Conservation (phyloP, 2,329 filamentous ascomycete genomes). For the Purpureocillium takamizusanense region DNA sequence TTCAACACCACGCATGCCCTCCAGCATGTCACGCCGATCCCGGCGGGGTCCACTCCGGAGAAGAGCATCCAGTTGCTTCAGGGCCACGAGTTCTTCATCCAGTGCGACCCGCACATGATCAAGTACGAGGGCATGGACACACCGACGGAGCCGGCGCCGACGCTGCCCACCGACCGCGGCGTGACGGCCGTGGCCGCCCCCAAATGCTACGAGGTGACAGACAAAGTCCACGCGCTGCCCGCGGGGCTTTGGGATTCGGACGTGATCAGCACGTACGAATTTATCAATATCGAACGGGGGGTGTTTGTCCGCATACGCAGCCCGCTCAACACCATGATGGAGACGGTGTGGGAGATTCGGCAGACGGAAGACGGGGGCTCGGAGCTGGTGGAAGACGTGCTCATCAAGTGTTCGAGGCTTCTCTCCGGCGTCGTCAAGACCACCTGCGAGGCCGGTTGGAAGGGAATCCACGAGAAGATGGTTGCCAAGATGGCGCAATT, state of each 20-base stretch:
- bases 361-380: slow-evolving; percentile 20
- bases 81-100: slow-evolving; percentile 41
- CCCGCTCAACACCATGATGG: slow-evolving; percentile 42
- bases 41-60: slow-evolving; percentile 22
- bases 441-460: slow-evolving; percentile 42
- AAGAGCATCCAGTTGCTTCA: slow-evolving; percentile 37
- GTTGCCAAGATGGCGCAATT: slow-evolving; percentile 18
- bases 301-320: slow-evolving; percentile 42
- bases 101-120: slow-evolving; percentile 42
- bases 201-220: slow-evolving; percentile 38
- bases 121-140: slow-evolving; percentile 28
- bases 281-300: slow-evolving; percentile 38
- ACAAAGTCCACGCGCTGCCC: slow-evolving; percentile 41
- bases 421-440: slow-evolving; percentile 38
- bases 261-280: slow-evolving; percentile 45
- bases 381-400: slow-evolving; percentile 39
- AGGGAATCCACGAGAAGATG: slow-evolving; percentile 41
- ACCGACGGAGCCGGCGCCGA: slow-evolving; percentile 15
- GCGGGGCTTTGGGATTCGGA: slow-evolving; percentile 46
- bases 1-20: slow-evolving; percentile 34
- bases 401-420: slow-evolving; percentile 41
- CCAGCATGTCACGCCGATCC: slow-evolving; percentile 33
- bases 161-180: slow-evolving; percentile 17
- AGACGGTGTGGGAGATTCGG: slow-evolving; percentile 39
- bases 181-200: slow-evolving; percentile 16